These are phyloP conservation scores for Hypericum perforatum DNA, from an alignment of 345 rosid genomes.

Conservation along the genomic window DNA sequence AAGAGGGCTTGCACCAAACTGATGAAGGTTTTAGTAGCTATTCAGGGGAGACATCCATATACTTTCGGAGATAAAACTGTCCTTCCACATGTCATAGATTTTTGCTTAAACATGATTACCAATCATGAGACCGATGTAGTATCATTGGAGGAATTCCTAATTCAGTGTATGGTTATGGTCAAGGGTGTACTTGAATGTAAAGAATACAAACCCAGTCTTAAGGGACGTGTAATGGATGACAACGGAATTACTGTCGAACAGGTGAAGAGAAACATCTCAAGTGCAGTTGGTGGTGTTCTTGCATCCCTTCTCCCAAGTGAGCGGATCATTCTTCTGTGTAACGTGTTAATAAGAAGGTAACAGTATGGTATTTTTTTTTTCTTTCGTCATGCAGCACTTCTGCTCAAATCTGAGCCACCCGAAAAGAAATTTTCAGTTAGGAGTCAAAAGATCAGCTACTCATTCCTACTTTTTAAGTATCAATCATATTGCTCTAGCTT, in stretches of 20 bases:
- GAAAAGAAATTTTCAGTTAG: no score
- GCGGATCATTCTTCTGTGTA: conserved; percentile 68
- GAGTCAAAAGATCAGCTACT: no score
- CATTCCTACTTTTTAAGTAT: no score
- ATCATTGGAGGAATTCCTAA: conserved; percentile 66
- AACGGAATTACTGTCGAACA: conserved; percentile 60
- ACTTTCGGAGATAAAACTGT: conserved; percentile 85
- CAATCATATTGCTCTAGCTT: no score
- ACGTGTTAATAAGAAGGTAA: conserved; percentile 87
- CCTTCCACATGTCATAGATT: conserved; percentile 73
- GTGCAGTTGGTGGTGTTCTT: conserved; percentile 53
- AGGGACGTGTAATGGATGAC: conserved; percentile 90
- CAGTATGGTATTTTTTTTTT: conserved; percentile 3
- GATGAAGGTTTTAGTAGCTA: conserved; percentile 77
- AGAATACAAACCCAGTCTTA: conserved; percentile 77
- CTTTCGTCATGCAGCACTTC: no score
- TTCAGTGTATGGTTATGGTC: conserved; percentile 96
- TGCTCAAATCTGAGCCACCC: no score
- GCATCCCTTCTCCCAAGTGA: conserved; percentile 76
- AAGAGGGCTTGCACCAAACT: conserved; percentile 84
- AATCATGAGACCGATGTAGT: conserved; percentile 52
- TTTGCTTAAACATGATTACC: conserved; percentile 78
- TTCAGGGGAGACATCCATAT: conserved; percentile 90
- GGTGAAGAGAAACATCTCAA: conserved; percentile 72
- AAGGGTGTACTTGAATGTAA: conserved; percentile 83